Conservation (phyloP, 2,329 filamentous ascomycete genomes). For the Diaporthe batatas region DNA sequence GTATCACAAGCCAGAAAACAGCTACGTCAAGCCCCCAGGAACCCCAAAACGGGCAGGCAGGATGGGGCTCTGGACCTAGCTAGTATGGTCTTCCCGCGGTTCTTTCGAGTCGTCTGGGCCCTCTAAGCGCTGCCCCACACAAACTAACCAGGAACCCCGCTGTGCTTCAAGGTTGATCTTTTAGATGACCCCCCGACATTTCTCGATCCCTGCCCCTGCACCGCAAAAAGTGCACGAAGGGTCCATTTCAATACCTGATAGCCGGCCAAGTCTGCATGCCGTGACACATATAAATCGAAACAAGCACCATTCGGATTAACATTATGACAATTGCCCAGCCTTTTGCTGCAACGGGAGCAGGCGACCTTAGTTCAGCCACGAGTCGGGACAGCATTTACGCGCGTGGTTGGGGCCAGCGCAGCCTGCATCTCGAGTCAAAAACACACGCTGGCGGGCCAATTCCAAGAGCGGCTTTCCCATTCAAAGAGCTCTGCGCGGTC, state of each 20-base stretch:
- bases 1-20: slow-evolving; percentile 15
- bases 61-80: not conserved
- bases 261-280: slow-evolving; percentile 12
- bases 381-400: not conserved
- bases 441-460: not conserved
- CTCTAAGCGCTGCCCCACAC: slow-evolving; percentile 23
- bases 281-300: slow-evolving; percentile 5
- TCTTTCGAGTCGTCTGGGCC: slow-evolving; percentile 19
- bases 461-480: no score
- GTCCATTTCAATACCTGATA: not conserved
- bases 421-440: not conserved
- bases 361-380: not conserved
- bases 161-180: slow-evolving; percentile 12
- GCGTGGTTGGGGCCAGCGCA: not conserved
- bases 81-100: not conserved
- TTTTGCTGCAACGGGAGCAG: not conserved
- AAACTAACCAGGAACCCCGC: not conserved
- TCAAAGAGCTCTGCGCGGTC: not conserved
- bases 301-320: not conserved
- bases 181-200: slow-evolving; percentile 15
- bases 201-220: slow-evolving; percentile 20
- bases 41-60: not conserved
- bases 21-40: not conserved
- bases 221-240: not conserved
- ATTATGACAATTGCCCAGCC: not conserved